Evolutionary conservation across 345 rosid species (phyloP).

Genomic region (Reutealis trisperma): DNA sequence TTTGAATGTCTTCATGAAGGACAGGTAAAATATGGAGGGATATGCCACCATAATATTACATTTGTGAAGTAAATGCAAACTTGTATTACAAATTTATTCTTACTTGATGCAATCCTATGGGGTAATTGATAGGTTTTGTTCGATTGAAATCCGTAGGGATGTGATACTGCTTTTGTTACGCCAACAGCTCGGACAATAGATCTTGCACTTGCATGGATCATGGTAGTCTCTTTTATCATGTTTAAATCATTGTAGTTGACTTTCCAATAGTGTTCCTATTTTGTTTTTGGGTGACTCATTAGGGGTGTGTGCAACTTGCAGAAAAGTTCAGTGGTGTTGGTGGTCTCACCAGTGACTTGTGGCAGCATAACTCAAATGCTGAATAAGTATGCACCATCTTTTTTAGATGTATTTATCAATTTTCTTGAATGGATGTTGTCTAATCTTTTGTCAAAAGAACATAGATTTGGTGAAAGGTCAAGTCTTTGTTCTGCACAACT

Average conservation of each 20-base stretch:
- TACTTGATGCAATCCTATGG: slow-evolving; percentile 28
- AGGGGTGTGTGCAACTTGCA: slow-evolving; percentile 32
- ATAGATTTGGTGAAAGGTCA: neutral
- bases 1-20: slow-evolving; percentile 81
- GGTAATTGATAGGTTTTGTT: slow-evolving; percentile 38
- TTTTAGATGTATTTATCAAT: slow-evolving; percentile 1
- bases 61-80: slow-evolving; percentile 1
- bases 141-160: slow-evolving; percentile 60
- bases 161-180: slow-evolving; percentile 85
- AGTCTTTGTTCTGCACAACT: neutral
- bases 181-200: slow-evolving; percentile 91
- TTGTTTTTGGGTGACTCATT: slow-evolving; percentile 14
- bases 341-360: slow-evolving; percentile 67
- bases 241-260: neutral
- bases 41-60: neutral
- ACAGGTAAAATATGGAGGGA: slow-evolving; percentile 42
- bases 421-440: neutral
- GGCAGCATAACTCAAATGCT: slow-evolving; percentile 61
- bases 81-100: slow-evolving; percentile 10
- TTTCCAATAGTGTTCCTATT: slow-evolving; percentile 1
- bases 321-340: slow-evolving; percentile 72
- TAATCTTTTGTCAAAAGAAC: neutral
- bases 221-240: slow-evolving; percentile 50
- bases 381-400: slow-evolving; percentile 54
- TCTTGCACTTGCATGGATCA: slow-evolving; percentile 82